phyloP scores from a whole-genome alignment of 208 protist species.

The Phytomonas francai region DNA sequence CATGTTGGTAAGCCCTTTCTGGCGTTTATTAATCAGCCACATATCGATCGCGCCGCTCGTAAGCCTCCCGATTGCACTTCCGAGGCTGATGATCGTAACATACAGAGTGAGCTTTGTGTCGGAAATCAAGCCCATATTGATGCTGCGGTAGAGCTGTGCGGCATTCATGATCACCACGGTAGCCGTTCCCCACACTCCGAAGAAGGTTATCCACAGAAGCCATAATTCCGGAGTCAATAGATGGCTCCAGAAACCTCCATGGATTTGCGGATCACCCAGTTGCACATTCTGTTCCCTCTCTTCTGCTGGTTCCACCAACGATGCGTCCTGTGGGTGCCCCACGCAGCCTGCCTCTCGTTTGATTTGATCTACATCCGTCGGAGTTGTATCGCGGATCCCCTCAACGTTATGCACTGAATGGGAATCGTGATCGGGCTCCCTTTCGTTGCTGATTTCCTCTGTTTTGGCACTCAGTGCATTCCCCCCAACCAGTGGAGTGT shows the following conservation, averaged over 20 bases:
- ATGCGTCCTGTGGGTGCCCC: background rate
- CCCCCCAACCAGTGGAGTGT: background rate
- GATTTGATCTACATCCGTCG: background rate
- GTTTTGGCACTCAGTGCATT: background rate
- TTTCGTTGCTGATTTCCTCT: conserved; percentile 6
- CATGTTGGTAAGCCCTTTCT: conserved; percentile 18
- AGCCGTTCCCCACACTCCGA: conserved; percentile 65
- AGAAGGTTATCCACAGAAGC: conserved; percentile 59
- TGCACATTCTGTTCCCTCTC: conserved; percentile 10
- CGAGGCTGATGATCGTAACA: conserved; percentile 56
- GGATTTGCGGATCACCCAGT: conserved; percentile 49
- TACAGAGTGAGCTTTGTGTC: conserved; percentile 36
- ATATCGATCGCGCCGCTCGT: conserved; percentile 47
- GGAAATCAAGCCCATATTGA: conserved; percentile 34
- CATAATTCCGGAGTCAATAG: conserved; percentile 60
- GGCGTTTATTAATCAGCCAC: conserved; percentile 25
- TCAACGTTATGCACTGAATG: background rate
- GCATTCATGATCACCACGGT: conserved; percentile 72
- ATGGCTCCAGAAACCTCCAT: conserved; percentile 51
- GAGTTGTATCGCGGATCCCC: background rate
- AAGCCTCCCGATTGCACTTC: conserved; percentile 62
- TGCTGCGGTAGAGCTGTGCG: conserved; percentile 62
- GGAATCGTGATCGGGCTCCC: background rate
- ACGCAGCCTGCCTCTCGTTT: background rate
- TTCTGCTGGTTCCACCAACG: conserved; percentile 5